phyloP scores from a whole-genome alignment of 495 filamentous ascomycete genomes.

The Podospora bellae-mahoneyi region DNA sequence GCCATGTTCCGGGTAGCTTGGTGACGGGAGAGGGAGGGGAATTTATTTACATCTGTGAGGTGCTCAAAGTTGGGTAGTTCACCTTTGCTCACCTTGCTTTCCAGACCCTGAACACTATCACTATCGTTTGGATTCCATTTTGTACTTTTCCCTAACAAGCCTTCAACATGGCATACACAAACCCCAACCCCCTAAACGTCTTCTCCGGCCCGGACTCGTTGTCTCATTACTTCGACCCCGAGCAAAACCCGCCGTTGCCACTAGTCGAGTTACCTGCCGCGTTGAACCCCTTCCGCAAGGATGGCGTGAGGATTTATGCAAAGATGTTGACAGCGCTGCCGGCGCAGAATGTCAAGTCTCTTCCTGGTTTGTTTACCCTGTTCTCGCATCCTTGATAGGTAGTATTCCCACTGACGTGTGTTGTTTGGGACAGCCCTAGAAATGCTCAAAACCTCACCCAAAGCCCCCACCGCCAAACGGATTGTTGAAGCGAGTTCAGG shows the following conservation, averaged over 20 bases:
- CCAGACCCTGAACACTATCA: too few species aligned
- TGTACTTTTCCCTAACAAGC: background rate
- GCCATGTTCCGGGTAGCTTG: background rate
- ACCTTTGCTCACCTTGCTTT: background rate
- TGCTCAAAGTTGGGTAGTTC: background rate
- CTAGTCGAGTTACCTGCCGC: slow-evolving; percentile 56
- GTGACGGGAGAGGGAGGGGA: background rate
- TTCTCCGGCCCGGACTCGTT: slow-evolving; percentile 54
- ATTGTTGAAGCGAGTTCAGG: slow-evolving; percentile 62
- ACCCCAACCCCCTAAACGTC: slow-evolving; percentile 48
- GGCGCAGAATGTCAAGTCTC: slow-evolving; percentile 61
- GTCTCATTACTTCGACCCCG: slow-evolving; percentile 57
- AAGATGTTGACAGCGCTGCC: slow-evolving; percentile 63
- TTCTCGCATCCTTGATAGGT: background rate
- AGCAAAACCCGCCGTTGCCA: slow-evolving; percentile 53
- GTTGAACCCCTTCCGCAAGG: slow-evolving; percentile 53
- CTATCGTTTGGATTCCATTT: background rate
- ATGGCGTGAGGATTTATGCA: slow-evolving; percentile 61
- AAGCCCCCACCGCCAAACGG: slow-evolving; percentile 28
- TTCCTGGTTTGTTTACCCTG: slow-evolving; percentile 48
- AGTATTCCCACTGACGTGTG: too few species aligned
- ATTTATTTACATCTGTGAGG: background rate
- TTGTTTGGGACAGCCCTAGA: slow-evolving; percentile 45
- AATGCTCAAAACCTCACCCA: slow-evolving; percentile 38
- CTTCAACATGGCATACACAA: background rate